Evolutionary conservation across 257 asterid genomes (phyloP).

Genomic region (Solanum piurae): DNA sequence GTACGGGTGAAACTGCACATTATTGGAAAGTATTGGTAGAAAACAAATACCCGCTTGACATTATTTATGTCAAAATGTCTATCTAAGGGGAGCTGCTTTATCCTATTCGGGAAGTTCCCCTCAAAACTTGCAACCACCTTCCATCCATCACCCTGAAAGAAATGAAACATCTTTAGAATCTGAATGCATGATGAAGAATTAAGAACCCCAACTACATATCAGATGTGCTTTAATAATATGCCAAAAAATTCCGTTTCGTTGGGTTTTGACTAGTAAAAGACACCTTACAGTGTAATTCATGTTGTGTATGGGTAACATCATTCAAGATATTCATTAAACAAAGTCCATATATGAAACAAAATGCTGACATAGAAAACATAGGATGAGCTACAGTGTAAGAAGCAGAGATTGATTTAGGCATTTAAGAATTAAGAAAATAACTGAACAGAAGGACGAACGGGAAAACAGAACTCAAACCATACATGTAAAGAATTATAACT

Average conservation of each 20-base stretch:
- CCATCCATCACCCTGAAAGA: constrained; percentile 89
- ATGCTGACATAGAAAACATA: not conserved
- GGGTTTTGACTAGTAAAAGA: not conserved
- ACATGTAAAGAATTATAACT: not conserved
- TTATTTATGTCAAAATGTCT: constrained; percentile 87
- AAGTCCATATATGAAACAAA: not conserved
- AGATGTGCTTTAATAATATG: not conserved
- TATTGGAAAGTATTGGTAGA: not conserved
- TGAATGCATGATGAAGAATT: not conserved
- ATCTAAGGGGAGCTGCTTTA: constrained; percentile 92
- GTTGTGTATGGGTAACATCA: not conserved
- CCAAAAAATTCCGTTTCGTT: not conserved
- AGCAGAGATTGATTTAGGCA: not conserved
- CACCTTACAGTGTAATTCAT: not conserved
- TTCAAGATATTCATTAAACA: not conserved
- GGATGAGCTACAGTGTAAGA: not conserved
- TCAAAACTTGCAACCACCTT: constrained; percentile 96
- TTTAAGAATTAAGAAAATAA: not conserved
- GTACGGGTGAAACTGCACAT: not conserved
- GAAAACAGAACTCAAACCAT: not conserved
- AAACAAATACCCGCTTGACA: constrained; percentile 65
- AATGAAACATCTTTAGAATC: not conserved
- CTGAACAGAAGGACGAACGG: not conserved
- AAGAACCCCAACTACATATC: not conserved
- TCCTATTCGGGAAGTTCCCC: constrained; percentile 92